These are phyloP conservation scores for Phytophthora nicotianae DNA, from an alignment of 352 stramenopile species.

Conservation along the genomic window DNA sequence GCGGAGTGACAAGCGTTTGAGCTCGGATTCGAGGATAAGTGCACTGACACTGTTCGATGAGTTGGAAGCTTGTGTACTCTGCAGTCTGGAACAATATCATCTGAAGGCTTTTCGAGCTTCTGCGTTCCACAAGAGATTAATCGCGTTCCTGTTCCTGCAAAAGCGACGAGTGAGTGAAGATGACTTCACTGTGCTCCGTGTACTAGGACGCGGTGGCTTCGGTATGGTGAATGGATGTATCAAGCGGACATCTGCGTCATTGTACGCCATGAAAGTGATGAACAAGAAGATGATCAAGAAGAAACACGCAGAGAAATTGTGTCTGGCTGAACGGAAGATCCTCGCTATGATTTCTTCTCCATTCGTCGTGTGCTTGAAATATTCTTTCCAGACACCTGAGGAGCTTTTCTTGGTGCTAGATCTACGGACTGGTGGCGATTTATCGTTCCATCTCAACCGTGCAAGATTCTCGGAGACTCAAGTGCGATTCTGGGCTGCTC, in stretches of 20 bases:
- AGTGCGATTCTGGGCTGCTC: constrained; percentile 83
- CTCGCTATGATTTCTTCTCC: constrained; percentile 77
- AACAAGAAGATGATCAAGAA: constrained; percentile 92
- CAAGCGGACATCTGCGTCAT: constrained; percentile 88
- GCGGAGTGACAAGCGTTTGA: constrained; percentile 21
- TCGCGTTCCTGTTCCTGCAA: constrained; percentile 93
- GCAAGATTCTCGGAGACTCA: constrained; percentile 70
- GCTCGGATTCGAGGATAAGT: constrained; percentile 25
- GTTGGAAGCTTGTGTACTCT: constrained; percentile 74
- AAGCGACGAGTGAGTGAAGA: constrained; percentile 91
- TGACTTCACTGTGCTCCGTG: constrained; percentile 96
- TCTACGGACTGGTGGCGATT: constrained; percentile 96
- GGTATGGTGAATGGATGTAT: constrained; percentile 97
- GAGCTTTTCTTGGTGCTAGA: constrained; percentile 98
- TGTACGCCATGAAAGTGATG: constrained; percentile 90
- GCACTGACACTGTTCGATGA: constrained; percentile 69
- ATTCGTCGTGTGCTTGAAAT: constrained; percentile 97
- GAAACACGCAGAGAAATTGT: constrained; percentile 90
- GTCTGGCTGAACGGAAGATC: constrained; percentile 78
- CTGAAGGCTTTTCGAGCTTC: constrained; percentile 82
- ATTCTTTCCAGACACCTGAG: constrained; percentile 94
- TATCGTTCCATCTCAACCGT: constrained; percentile 88
- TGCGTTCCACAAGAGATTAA: constrained; percentile 77
- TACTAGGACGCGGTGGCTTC: constrained; percentile 96
- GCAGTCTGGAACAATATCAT: constrained; percentile 65